Conservation (phyloP, 345 rosid species). For the Lepidium sativum region DNA sequence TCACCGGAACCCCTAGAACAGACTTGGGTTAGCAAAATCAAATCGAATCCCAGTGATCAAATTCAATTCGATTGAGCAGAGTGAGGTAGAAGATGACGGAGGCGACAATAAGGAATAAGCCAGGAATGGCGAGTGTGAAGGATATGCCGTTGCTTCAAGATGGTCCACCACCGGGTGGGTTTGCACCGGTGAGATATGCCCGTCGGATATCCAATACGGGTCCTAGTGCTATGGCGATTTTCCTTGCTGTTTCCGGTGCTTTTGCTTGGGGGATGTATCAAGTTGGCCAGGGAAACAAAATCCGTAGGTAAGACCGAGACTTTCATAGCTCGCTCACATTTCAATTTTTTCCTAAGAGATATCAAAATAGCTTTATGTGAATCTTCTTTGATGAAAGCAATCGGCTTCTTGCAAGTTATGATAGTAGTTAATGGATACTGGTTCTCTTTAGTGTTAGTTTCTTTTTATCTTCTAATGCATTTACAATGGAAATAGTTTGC, state of each 20-base stretch:
- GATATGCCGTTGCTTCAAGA: slow-evolving; percentile 97
- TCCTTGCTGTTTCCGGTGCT: slow-evolving; percentile 67
- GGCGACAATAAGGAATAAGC: slow-evolving; percentile 87
- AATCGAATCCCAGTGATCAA: slow-evolving; percentile 6
- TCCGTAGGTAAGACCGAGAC: slow-evolving; percentile 56
- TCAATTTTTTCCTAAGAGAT: not conserved
- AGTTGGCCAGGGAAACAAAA: slow-evolving; percentile 94
- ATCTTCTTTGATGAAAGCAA: not conserved
- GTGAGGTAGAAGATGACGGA: slow-evolving; percentile 64
- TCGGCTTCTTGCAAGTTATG: not conserved
- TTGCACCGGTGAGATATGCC: slow-evolving; percentile 81
- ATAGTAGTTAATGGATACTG: not conserved
- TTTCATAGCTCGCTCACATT: not conserved
- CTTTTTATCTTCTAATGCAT: not conserved
- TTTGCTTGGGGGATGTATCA: slow-evolving; percentile 98
- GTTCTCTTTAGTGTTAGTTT: not conserved
- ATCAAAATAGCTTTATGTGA: not conserved
- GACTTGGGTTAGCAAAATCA: not conserved
- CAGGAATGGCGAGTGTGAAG: slow-evolving; percentile 98
- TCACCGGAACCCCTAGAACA: slow-evolving; percentile 7
- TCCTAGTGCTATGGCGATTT: slow-evolving; percentile 90
- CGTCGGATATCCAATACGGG: slow-evolving; percentile 93
- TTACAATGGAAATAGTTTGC: not conserved
- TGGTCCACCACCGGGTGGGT: slow-evolving; percentile 99
- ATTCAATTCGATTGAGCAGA: not conserved